Percentiles rank a stretch among this genome's conserved stretches.
Conservation (phyloP, 1,139 yeast species). For the Wickerhamomyces sp. region DNA sequence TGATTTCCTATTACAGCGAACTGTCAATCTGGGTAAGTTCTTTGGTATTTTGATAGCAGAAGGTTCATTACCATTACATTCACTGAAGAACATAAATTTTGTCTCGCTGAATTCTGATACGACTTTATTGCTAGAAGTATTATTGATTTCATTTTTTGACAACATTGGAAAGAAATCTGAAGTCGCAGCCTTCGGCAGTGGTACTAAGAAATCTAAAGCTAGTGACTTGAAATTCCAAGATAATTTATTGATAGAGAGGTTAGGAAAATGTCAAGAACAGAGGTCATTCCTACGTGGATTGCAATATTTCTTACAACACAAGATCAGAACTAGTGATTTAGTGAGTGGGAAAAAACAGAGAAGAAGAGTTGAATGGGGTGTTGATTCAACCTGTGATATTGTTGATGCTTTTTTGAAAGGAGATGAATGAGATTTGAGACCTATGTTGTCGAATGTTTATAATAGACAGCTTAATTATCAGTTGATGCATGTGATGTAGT, state of each 20-base stretch:
- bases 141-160: constrained; percentile 66
- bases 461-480: not conserved
- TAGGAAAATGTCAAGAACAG: constrained; percentile 63
- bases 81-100: constrained; percentile 70
- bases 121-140: constrained; percentile 65
- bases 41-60: constrained; percentile 73
- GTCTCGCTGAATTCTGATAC: constrained; percentile 66
- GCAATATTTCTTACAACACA: constrained; percentile 59
- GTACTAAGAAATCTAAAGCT: constrained; percentile 31
- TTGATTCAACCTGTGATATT: constrained; percentile 48
- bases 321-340: constrained; percentile 46
- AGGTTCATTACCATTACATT: constrained; percentile 67
- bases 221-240: constrained; percentile 47
- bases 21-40: constrained; percentile 73
- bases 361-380: constrained; percentile 70
- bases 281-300: constrained; percentile 64
- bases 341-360: constrained; percentile 56
- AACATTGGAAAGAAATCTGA: constrained; percentile 63
- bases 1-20: constrained; percentile 50
- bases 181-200: constrained; percentile 44
- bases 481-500: not conserved
- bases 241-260: constrained; percentile 46
- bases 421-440: not conserved
- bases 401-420: constrained; percentile 42
- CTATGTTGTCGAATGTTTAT: too few relatives aligned